Evolutionary conservation across 495 filamentous ascomycete genomes (phyloP).

Genomic region (Penicillium subrubescens): DNA sequence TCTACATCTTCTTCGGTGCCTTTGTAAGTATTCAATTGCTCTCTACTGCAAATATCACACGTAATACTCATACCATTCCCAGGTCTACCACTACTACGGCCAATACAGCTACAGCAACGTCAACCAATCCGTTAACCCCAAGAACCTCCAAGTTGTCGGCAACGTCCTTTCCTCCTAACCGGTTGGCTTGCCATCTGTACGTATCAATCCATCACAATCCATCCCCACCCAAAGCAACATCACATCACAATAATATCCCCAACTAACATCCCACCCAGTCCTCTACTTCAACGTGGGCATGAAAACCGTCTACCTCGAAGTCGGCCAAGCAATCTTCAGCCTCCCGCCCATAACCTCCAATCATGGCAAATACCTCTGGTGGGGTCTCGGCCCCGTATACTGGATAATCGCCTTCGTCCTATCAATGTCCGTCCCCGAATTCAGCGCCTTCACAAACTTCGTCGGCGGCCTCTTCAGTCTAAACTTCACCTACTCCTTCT

Average conservation of each 20-base stretch:
- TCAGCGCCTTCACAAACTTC: constrained; percentile 44
- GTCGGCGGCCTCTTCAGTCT: constrained; percentile 35
- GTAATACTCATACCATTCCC: not conserved
- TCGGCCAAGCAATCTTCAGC: constrained; percentile 53
- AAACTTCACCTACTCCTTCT: constrained; percentile 52
- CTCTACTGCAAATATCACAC: not conserved
- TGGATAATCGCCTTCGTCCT: constrained; percentile 55
- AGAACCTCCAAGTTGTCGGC: constrained; percentile 53
- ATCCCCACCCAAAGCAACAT: no score
- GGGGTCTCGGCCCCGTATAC: constrained; percentile 54
- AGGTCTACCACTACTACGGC: constrained; percentile 57
- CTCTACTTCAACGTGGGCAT: constrained; percentile 60
- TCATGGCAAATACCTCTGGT: constrained; percentile 52
- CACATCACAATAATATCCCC: not conserved
- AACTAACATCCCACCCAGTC: constrained; percentile 9
- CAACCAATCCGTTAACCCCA: constrained; percentile 52
- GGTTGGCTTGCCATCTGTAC: constrained; percentile 51
- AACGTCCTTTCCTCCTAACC: constrained; percentile 57
- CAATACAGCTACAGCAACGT: constrained; percentile 53
- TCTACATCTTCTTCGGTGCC: constrained; percentile 60
- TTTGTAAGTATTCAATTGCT: constrained; percentile 30
- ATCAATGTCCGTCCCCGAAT: constrained; percentile 46
- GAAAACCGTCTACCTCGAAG: constrained; percentile 61
- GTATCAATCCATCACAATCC: not conserved
- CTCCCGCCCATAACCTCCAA: constrained; percentile 49